Base-by-base conservation (phyloP, 2,329 filamentous ascomycete genomes). In the Trichoderma sp. region DNA sequence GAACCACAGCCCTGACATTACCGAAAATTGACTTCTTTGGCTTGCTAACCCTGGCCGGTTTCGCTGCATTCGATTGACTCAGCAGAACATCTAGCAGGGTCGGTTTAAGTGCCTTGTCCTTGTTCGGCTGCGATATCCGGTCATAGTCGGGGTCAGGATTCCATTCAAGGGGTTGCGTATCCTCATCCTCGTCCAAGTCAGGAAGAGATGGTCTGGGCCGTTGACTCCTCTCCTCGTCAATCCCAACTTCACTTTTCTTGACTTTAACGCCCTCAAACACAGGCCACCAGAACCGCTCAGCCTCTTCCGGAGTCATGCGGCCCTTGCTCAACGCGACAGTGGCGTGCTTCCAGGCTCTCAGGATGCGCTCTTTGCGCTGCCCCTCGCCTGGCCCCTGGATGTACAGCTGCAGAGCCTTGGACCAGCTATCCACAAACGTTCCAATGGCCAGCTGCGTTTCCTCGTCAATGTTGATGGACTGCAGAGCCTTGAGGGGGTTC, bases 301-400 rank as follows among this genome's bases (percentile, higher is more conserved):
- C 52, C 9, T 66, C 64, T 51, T 66, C 64, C 15, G 14, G 7
- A 14, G 64, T 57, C 58, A 66, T 63, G 19, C 64, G 64, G 17
- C 5, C 28, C 19, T 57, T 56, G 41, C 51, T 57, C 4, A 66
- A 52, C n/a, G 43, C 44, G n/a, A 44, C 7, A 4, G 44, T 66
- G 5, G 64, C 59, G 21, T 66, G 21, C 1, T 19, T n/a, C 64
- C 64, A 66, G 10, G 64, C 59, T 17, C n/a, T 51, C 19, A 15
- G 19, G 9, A 63, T 52, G 34, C 44, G 64, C 3, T 63, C 44
- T 17, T 48, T 41, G 7, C 59, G 64, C 26, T 45, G 34, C 9
- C 5, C 12, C 39, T 43, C 17, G 34, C 48, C 52, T 3, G 30
- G 44, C 26, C 24, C 12, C 39, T 3, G 21, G 10, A 66, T 39